These are phyloP conservation scores for Ophiocordyceps camponoti-leonardi DNA, from an alignment of 2,329 filamentous ascomycete genomes.

Conservation along the genomic window DNA sequence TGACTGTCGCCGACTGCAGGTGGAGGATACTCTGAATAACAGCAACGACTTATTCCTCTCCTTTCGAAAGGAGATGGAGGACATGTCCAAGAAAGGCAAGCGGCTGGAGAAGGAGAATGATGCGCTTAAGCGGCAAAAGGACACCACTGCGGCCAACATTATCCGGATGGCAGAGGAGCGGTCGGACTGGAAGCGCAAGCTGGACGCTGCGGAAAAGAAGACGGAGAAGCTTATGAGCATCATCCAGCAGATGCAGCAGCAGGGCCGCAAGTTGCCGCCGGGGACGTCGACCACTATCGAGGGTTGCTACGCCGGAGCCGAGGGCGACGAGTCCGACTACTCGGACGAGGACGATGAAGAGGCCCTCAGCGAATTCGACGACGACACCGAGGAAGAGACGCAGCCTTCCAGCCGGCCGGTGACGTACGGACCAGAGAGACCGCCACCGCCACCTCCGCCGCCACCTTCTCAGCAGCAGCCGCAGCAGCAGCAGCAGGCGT, in stretches of 20 bases:
- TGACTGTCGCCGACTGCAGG: slow-evolving; percentile 33
- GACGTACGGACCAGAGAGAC: slow-evolving; percentile 30
- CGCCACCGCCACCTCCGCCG: slow-evolving; percentile 23
- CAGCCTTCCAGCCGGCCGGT: slow-evolving; percentile 19
- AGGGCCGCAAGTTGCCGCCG: slow-evolving; percentile 62
- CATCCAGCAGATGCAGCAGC: slow-evolving; percentile 90
- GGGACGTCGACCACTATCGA: slow-evolving; percentile 44
- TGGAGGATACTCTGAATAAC: slow-evolving; percentile 96
- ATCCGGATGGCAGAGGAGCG: slow-evolving; percentile 95
- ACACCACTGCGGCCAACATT: slow-evolving; percentile 85
- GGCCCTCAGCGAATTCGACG: slow-evolving; percentile 48
- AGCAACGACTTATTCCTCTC: slow-evolving; percentile 95
- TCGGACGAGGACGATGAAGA: slow-evolving; percentile 45
- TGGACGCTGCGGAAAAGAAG: slow-evolving; percentile 41
- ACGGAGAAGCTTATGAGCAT: slow-evolving; percentile 86
- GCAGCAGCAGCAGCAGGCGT: slow-evolving; percentile 3
- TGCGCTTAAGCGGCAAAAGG: slow-evolving; percentile 77
- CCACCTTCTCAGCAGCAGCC: slow-evolving; percentile 8
- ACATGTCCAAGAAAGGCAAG: slow-evolving; percentile 99
- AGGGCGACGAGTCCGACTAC: slow-evolving; percentile 46
- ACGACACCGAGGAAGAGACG: slow-evolving; percentile 36
- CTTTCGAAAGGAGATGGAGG: slow-evolving; percentile 97
- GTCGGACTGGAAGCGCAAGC: slow-evolving; percentile 62
- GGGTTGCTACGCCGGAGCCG: slow-evolving; percentile 37
- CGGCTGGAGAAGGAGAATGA: slow-evolving; percentile 93